Conservation (phyloP, 495 filamentous ascomycete genomes). For the Diplogelasinospora grovesii region DNA sequence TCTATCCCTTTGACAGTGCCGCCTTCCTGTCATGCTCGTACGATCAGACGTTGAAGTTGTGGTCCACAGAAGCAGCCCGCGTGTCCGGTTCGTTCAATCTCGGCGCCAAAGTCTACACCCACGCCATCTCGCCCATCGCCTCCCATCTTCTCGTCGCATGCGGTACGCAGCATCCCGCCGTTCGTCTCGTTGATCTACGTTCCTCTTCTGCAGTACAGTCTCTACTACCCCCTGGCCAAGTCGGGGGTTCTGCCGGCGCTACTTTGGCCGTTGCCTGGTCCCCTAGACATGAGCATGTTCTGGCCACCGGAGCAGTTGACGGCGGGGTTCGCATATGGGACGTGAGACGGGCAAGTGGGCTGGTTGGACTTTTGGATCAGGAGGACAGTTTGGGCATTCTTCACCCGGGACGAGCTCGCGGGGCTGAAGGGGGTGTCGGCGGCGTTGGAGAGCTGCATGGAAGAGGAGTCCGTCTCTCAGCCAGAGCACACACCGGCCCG, state of each 20-base stretch:
- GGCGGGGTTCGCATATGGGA: conserved; percentile 81
- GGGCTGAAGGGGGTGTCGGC: conserved; percentile 17
- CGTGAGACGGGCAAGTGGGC: conserved; percentile 62
- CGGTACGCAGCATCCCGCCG: conserved; percentile 70
- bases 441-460: conserved; percentile 37
- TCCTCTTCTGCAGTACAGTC: conserved; percentile 72
- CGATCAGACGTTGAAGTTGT: conserved; percentile 77
- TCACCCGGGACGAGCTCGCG: conserved; percentile 25
- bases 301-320: conserved; percentile 72
- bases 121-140: conserved; percentile 66
- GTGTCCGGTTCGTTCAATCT: conserved; percentile 63
- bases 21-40: conserved; percentile 79
- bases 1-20: conserved; percentile 79
- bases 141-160: conserved; percentile 73
- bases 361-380: conserved; percentile 70
- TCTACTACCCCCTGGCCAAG: conserved; percentile 41
- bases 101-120: conserved; percentile 64
- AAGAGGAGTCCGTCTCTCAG: conserved; percentile 39
- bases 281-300: conserved; percentile 65
- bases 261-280: conserved; percentile 74
- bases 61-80: conserved; percentile 55
- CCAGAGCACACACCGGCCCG: conserved; percentile 65
- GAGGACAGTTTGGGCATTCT: conserved; percentile 65
- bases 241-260: conserved; percentile 54
- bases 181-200: conserved; percentile 75